Base-by-base conservation (phyloP, 179 eudicot genomes). In the Beta lomatogona region DNA sequence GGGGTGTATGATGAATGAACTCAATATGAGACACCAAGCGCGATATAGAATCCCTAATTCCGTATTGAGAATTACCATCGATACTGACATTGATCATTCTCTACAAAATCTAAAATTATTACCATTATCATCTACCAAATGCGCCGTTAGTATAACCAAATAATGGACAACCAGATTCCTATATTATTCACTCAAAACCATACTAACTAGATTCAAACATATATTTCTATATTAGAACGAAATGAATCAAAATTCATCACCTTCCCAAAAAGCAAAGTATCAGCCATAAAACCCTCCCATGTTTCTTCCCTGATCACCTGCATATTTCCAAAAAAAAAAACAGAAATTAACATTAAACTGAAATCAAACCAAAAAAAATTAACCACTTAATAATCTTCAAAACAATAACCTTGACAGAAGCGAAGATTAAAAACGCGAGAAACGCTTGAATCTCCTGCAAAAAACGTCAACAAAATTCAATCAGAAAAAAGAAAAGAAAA, bases 381-480 rank as follows among this genome's bases (percentile, higher is more conserved):
- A 41, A 19, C 11, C 4, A 31, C 11, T 36, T 41, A 10, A 18
- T 25, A 52, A 19, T 5, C 19, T 21, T 22, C 15, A 31, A 16
- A 21, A 15, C 9, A n/a, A 46, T n/a, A 80, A 94, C 97, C 98
- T 92, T 93, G 52, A 94, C 87, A 77, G 75, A 83, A 74, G 86
- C 81, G 68, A 94, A 86, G 71, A 92, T 79, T 12, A 82, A 79
- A 82, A 87, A 92, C 4, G 98, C 93, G 73, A 93, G 83, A 66
- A 89, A 52, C 1, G 92, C 97, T 88, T 94, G 98, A 82, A 92
- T 86, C 86, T 94, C 98, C 98, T 94, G 81, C 79, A 82, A 69
- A 82, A 69, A 48, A 82, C 31, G 21, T 28, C 59, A 46, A 71
- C n/a, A 68, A n/a, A 28, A 52, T 80, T 11, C 16, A 70, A 64